Percentiles rank a stretch among this genome's conserved stretches.
phyloP scores from a whole-genome alignment of 352 stramenopile species.

The Pythium vanterpoolii region DNA sequence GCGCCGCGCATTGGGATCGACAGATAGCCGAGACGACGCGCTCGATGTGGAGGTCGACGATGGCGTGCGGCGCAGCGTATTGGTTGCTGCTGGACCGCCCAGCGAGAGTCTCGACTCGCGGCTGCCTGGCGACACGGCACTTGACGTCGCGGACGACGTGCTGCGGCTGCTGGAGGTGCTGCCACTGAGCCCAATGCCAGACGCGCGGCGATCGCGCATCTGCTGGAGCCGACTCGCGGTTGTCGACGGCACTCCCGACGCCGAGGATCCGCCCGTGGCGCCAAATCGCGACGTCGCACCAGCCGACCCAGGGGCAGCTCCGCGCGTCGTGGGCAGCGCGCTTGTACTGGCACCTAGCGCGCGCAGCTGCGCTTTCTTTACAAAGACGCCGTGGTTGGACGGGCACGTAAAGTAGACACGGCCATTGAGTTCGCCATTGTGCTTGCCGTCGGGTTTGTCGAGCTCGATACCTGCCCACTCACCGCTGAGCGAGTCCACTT shows the following conservation, averaged over 20 bases:
- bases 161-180: slow-evolving; percentile 7
- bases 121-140: not conserved
- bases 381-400: slow-evolving; percentile 72
- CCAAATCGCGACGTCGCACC: slow-evolving; percentile 6
- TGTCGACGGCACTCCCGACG: slow-evolving; percentile 1
- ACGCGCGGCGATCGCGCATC: slow-evolving; percentile 1
- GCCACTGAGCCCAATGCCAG: slow-evolving; percentile 10
- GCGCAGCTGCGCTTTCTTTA: slow-evolving; percentile 48
- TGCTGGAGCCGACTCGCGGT: slow-evolving; percentile 21
- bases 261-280: not conserved
- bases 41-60: not conserved
- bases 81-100: slow-evolving; percentile 2
- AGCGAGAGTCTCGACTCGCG: slow-evolving; percentile 13
- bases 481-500: slow-evolving; percentile 73
- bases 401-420: slow-evolving; percentile 76
- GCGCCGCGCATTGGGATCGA: slow-evolving; percentile 13
- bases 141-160: slow-evolving; percentile 7
- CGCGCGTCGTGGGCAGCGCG: slow-evolving; percentile 22
- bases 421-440: slow-evolving; percentile 83
- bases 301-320: not conserved
- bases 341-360: slow-evolving; percentile 9
- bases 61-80: slow-evolving; percentile 11
- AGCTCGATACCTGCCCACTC: slow-evolving; percentile 85
- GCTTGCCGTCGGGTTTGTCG: slow-evolving; percentile 74
- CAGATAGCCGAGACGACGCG: slow-evolving; percentile 12